Conservation (phyloP, 306 rosid genomes). For the Sesbania bispinosa region DNA sequence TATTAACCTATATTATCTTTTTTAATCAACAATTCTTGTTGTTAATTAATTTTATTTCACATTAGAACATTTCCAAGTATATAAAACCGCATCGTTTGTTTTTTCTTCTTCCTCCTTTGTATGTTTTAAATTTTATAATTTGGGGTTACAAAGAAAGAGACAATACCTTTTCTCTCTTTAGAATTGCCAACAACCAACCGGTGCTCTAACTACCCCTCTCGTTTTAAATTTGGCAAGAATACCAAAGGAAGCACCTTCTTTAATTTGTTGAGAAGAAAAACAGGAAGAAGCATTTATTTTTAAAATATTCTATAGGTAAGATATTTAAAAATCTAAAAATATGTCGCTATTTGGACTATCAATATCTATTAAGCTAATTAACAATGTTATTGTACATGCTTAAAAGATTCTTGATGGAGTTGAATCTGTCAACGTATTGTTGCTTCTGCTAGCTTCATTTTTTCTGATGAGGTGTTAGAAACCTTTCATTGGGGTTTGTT, state of each 20-base stretch:
- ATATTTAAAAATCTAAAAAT: neutral
- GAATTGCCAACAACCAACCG: slow-evolving; percentile 36
- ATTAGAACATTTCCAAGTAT: neutral
- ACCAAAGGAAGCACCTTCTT: slow-evolving; percentile 7
- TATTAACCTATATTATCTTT: slow-evolving; percentile 20
- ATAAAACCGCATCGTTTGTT: neutral
- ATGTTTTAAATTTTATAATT: neutral
- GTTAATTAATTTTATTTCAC: neutral
- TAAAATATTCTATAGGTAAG: neutral
- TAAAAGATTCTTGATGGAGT: slow-evolving; percentile 18
- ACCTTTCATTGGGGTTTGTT: neutral
- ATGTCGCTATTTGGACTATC: neutral
- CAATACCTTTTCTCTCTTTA: slow-evolving; percentile 1
- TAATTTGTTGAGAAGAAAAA: neutral
- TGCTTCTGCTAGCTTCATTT: neutral
- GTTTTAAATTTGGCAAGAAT: slow-evolving; percentile 17
- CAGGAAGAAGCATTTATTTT: neutral
- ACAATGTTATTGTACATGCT: slow-evolving; percentile 4
- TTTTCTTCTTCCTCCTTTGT: neutral
- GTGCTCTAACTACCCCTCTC: slow-evolving; percentile 28
- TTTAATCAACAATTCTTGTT: neutral
- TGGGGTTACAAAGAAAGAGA: neutral
- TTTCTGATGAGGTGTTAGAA: neutral
- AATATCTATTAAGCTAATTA: neutral
- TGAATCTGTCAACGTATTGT: neutral